phyloP scores from a whole-genome alignment of 805 yeast species.

The Yarrowia osloensis region DNA sequence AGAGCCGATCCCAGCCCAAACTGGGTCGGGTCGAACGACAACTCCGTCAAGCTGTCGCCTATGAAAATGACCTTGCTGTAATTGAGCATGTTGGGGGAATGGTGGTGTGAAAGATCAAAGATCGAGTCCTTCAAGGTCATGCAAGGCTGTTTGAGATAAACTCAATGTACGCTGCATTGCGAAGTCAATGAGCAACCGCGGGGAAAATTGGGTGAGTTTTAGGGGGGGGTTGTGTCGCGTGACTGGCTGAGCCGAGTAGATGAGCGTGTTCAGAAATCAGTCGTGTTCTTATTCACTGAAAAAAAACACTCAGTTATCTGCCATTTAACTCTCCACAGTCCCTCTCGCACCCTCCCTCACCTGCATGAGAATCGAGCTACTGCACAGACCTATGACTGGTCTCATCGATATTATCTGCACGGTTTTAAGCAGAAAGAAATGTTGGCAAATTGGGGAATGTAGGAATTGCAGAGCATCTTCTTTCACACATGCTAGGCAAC shows the following conservation, averaged over 20 bases:
- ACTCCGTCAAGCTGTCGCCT: conserved; percentile 14
- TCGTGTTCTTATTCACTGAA: too few species aligned
- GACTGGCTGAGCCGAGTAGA: background rate
- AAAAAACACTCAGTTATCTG: too few species aligned
- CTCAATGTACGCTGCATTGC: background rate
- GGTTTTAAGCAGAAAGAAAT: too few species aligned
- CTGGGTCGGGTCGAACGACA: conserved; percentile 1
- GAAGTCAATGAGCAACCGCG: background rate
- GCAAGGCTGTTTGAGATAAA: conserved; percentile 16
- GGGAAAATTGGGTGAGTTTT: background rate
- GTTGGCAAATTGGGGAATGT: too few species aligned
- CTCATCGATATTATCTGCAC: background rate
- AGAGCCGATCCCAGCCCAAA: background rate
- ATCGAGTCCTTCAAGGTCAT: background rate
- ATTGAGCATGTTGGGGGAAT: background rate
- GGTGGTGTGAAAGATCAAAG: background rate
- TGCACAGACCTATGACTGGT: background rate
- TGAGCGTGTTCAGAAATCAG: too few species aligned
- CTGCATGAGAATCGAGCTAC: background rate
- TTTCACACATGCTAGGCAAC: too few species aligned
- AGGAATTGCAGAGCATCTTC: too few species aligned
- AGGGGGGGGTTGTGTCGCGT: background rate
- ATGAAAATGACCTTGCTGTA: conserved; percentile 22
- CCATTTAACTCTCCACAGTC: too few species aligned
- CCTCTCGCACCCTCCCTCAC: too few species aligned